Evolutionary conservation across 2,329 filamentous ascomycete species (phyloP).

Genomic region (Neofusicoccum parvum): DNA sequence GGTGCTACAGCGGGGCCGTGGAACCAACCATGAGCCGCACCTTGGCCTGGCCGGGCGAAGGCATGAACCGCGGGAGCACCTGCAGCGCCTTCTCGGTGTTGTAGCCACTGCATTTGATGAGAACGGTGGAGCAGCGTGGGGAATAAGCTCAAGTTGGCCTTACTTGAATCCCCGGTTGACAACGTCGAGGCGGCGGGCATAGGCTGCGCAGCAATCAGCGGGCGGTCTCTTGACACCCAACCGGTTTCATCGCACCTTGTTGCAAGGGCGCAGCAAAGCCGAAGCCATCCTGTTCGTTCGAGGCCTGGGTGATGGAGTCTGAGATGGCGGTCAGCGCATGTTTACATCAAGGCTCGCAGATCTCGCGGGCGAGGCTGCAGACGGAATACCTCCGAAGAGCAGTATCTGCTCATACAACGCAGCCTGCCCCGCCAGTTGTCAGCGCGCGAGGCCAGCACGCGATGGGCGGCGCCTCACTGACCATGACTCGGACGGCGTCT

Average conservation of each 20-base stretch:
- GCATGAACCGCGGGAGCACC: slow-evolving; percentile 70
- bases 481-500: background rate
- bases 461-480: background rate
- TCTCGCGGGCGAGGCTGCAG: background rate
- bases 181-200: slow-evolving; percentile 77
- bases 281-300: slow-evolving; percentile 66
- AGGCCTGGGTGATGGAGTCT: slow-evolving; percentile 77
- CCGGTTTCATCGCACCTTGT: slow-evolving; percentile 53
- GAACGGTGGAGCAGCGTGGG: background rate
- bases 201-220: slow-evolving; percentile 55
- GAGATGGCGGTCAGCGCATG: background rate
- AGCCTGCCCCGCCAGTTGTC: slow-evolving; percentile 9
- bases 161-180: slow-evolving; percentile 81
- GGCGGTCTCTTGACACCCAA: background rate
- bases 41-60: slow-evolving; percentile 61
- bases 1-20: background rate
- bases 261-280: slow-evolving; percentile 74
- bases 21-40: slow-evolving; percentile 65
- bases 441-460: background rate
- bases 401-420: slow-evolving; percentile 54
- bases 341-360: background rate
- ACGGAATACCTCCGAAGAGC: slow-evolving; percentile 70
- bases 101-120: slow-evolving; percentile 63
- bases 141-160: background rate
- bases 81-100: slow-evolving; percentile 75